Conservation (phyloP, 2,329 filamentous ascomycete species). For the Ceratocystiopsis minuta region DNA sequence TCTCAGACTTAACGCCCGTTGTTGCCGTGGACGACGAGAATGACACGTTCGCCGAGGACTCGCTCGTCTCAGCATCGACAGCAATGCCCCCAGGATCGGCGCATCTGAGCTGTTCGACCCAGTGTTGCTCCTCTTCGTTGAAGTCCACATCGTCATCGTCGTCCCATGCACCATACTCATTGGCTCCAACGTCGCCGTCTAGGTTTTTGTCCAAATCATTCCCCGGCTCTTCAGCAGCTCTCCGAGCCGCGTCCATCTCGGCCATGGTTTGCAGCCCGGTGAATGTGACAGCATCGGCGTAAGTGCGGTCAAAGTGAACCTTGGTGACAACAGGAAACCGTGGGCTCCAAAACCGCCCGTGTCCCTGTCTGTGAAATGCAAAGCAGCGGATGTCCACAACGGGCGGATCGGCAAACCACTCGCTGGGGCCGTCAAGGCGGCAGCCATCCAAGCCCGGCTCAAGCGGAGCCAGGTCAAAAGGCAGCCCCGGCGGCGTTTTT, state of each 20-base stretch:
- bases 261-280: conserved; percentile 49
- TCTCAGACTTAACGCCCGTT: no score
- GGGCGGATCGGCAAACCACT: conserved; percentile 50
- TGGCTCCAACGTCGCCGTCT: no score
- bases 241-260: conserved; percentile 18
- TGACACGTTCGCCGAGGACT: conserved; percentile 11
- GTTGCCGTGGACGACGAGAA: no score
- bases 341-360: conserved; percentile 53
- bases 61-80: conserved; percentile 27
- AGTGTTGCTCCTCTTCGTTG: conserved; percentile 17
- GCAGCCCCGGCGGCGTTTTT: background rate
- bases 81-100: conserved; percentile 28
- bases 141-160: background rate
- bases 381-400: conserved; percentile 69
- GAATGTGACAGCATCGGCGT: conserved; percentile 50
- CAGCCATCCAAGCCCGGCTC: conserved; percentile 25
- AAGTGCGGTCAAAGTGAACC: conserved; percentile 58
- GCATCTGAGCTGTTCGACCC: conserved; percentile 41
- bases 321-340: conserved; percentile 63
- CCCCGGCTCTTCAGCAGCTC: background rate
- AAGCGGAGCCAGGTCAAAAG: conserved; percentile 25
- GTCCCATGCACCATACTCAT: background rate
- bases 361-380: conserved; percentile 55
- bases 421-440: conserved; percentile 20
- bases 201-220: no score